Percentiles rank a stretch among this genome's conserved stretches.
Conservation (phyloP, 139 green algal genomes). For the Tetradesmus obliquus region DNA sequence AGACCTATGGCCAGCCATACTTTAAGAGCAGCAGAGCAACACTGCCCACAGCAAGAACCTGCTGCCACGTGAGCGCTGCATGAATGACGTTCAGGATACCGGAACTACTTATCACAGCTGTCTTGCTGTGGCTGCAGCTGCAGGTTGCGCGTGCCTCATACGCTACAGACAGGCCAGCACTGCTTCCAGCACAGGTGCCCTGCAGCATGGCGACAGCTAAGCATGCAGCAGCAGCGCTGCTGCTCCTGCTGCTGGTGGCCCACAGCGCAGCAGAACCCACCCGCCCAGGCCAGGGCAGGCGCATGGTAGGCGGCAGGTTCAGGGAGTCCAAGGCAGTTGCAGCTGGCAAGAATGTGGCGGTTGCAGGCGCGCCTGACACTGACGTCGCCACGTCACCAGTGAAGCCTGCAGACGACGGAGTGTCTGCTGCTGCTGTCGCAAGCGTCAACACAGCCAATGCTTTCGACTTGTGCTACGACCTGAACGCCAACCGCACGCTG, state of each 20-base stretch:
- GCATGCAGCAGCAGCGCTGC: background rate
- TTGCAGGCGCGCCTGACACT: background rate
- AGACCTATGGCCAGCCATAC: too few species aligned
- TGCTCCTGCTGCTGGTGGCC: background rate
- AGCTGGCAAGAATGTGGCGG: background rate
- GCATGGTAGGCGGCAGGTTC: background rate
- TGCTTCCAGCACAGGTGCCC: background rate
- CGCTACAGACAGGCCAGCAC: background rate
- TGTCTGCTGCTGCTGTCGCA: background rate
- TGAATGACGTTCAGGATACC: background rate
- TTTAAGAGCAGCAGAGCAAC: background rate
- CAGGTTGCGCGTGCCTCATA: background rate
- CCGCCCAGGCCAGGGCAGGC: too few species aligned
- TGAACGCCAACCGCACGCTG: background rate
- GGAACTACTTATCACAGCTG: background rate
- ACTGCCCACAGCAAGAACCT: background rate
- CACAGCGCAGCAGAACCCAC: background rate
- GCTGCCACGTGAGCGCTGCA: background rate
- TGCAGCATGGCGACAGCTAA: background rate
- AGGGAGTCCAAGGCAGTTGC: background rate
- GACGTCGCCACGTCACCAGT: background rate
- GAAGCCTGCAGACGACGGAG: background rate
- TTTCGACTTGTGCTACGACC: background rate
- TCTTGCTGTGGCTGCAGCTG: background rate
- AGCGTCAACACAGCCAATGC: background rate